Percentiles rank a stretch among this genome's conserved stretches.
Conservation (phyloP, 2,329 filamentous ascomycete species). For the Neopestalotiopsis sp. region DNA sequence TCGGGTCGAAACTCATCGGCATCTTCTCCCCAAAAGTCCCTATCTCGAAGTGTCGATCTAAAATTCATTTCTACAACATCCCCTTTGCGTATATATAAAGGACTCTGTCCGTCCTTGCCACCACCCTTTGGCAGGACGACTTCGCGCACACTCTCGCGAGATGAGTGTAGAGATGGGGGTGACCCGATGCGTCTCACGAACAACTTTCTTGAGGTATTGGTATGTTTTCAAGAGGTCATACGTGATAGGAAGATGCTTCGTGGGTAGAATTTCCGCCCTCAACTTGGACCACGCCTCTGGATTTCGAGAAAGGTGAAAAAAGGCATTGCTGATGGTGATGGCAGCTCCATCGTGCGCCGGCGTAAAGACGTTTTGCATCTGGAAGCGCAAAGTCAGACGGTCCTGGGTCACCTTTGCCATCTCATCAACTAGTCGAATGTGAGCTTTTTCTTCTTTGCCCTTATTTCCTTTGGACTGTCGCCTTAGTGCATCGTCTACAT, state of each 20-base stretch:
- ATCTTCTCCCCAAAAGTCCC: slow-evolving; percentile 28
- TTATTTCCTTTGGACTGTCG: slow-evolving; percentile 4
- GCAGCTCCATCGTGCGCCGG: slow-evolving; percentile 33
- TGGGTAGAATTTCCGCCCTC: neutral
- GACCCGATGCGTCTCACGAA: slow-evolving; percentile 25
- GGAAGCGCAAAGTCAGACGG: slow-evolving; percentile 26
- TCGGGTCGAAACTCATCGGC: slow-evolving; percentile 26
- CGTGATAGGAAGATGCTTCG: slow-evolving; percentile 16
- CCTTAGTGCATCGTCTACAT: slow-evolving; percentile 20
- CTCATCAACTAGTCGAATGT: slow-evolving; percentile 24
- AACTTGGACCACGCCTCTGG: slow-evolving; percentile 16
- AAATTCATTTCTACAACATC: slow-evolving; percentile 22
- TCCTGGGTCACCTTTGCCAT: slow-evolving; percentile 27
- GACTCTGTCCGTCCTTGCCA: slow-evolving; percentile 21
- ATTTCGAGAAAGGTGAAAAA: slow-evolving; percentile 12
- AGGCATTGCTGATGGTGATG: slow-evolving; percentile 23
- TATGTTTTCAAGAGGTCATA: slow-evolving; percentile 12
- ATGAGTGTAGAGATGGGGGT: neutral
- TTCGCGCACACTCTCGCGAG: slow-evolving; percentile 26
- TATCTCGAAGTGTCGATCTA: slow-evolving; percentile 23
- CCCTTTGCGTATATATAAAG: slow-evolving; percentile 23
- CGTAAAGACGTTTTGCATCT: slow-evolving; percentile 32
- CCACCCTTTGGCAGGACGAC: slow-evolving; percentile 21
- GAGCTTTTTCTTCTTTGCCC: neutral
- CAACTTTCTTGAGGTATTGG: slow-evolving; percentile 5